Conservation (phyloP, 768 basidiomycete species). For the Suillus subluteus region DNA sequence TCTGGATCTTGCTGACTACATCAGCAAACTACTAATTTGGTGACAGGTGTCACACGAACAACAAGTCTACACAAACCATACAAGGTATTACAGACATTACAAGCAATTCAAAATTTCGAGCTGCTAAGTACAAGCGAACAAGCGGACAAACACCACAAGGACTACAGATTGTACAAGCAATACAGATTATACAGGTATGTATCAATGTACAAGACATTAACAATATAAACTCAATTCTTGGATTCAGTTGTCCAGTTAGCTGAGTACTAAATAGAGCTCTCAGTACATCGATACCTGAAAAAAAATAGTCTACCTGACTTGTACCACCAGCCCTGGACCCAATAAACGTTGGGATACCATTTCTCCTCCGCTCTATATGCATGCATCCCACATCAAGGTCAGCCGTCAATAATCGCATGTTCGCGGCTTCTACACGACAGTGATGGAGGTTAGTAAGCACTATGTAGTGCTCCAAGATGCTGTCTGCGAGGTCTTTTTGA, state of each 20-base stretch:
- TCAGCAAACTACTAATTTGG: not conserved
- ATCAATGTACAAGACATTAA: not conserved
- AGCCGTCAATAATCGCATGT: not conserved
- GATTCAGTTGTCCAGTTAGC: too few species aligned
- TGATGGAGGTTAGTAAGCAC: not conserved
- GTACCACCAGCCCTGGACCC: not conserved
- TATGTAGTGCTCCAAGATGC: not conserved
- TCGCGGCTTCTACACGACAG: not conserved
- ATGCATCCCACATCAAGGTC: not conserved
- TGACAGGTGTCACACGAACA: not conserved
- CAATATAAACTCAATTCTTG: too few species aligned
- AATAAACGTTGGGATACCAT: not conserved
- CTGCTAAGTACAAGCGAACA: not conserved
- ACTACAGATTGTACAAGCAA: not conserved
- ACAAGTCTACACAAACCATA: not conserved
- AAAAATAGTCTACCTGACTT: not conserved
- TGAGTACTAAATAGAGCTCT: too few species aligned
- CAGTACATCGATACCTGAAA: too few species aligned
- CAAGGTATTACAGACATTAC: not conserved
- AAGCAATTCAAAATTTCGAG: slow-evolving; percentile 1
- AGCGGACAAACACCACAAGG: not conserved
- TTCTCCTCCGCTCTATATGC: not conserved
- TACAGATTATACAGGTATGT: not conserved
- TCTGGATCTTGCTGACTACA: not conserved
- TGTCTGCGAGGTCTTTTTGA: not conserved